Percentiles rank a stretch among this genome's conserved stretches.
Conservation (phyloP, 805 yeast species). For the Blastobotrys robertii region DNA sequence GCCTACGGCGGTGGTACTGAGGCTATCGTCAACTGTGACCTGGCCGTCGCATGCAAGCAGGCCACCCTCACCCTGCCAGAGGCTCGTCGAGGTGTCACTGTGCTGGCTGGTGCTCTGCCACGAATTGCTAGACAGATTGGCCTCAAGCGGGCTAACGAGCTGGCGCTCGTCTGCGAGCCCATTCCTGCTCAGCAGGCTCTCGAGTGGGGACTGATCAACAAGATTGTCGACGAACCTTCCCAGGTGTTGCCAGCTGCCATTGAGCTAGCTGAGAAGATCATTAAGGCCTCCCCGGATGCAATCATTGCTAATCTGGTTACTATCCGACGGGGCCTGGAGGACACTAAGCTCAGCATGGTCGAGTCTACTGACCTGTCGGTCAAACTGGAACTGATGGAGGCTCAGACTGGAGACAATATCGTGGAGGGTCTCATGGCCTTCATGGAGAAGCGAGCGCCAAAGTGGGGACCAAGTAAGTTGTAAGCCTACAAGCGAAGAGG, state of each 20-base stretch:
- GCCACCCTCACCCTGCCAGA: slow-evolving; percentile 21
- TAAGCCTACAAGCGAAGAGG: not conserved
- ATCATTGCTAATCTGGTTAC: slow-evolving; percentile 14
- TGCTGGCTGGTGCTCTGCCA: slow-evolving; percentile 23
- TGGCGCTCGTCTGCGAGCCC: slow-evolving; percentile 21
- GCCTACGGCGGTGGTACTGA: slow-evolving; percentile 24
- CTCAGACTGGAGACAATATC: slow-evolving; percentile 10
- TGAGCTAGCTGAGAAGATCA: slow-evolving; percentile 13
- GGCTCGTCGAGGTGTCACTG: slow-evolving; percentile 20
- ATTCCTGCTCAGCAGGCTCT: slow-evolving; percentile 19
- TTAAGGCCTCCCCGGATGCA: slow-evolving; percentile 20
- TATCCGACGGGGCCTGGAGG: slow-evolving; percentile 16
- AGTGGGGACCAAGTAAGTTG: slow-evolving; percentile 15
- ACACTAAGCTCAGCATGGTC: slow-evolving; percentile 8
- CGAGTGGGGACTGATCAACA: slow-evolving; percentile 20
- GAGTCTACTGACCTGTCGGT: slow-evolving; percentile 15
- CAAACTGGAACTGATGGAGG: slow-evolving; percentile 8
- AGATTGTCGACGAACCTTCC: slow-evolving; percentile 13
- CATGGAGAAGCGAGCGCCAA: slow-evolving; percentile 17
- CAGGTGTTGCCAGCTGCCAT: slow-evolving; percentile 18
- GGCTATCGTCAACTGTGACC: slow-evolving; percentile 20
- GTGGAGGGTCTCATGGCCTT: slow-evolving; percentile 19
- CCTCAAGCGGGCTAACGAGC: slow-evolving; percentile 18
- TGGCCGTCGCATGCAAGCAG: slow-evolving; percentile 17
- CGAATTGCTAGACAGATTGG: slow-evolving; percentile 17